Conservation (phyloP, 768 basidiomycete genomes). For the Pisolithus marmoratus region DNA sequence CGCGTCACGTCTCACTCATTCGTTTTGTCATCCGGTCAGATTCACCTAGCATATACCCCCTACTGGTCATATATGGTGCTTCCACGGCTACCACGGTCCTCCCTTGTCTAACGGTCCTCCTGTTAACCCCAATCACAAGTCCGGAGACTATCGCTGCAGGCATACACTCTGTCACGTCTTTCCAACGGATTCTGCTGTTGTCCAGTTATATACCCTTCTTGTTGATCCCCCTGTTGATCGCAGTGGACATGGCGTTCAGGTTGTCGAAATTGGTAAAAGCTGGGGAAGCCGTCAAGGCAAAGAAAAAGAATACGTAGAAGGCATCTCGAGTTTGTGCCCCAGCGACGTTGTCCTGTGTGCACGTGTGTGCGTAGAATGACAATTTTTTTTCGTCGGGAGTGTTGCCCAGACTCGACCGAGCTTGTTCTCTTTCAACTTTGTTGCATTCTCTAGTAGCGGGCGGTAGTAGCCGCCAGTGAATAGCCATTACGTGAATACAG, state of each 20-base stretch:
- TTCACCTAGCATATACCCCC: constrained; percentile 47
- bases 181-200: constrained; percentile 55
- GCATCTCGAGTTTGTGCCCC: too few relatives aligned
- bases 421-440: too few relatives aligned
- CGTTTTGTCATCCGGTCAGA: constrained; percentile 29
- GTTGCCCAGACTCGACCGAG: too few relatives aligned
- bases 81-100: constrained; percentile 75
- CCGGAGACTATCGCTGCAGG: constrained; percentile 23
- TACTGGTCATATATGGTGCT: constrained; percentile 69
- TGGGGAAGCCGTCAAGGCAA: constrained; percentile 13
- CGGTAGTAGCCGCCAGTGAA: too few relatives aligned
- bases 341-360: too few relatives aligned
- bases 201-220: constrained; percentile 75
- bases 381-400: too few relatives aligned
- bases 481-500: too few relatives aligned
- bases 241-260: constrained; percentile 61
- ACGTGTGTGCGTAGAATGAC: too few relatives aligned
- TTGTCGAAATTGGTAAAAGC: constrained; percentile 27
- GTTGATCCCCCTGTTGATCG: constrained; percentile 63
- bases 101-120: constrained; percentile 58
- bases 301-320: constrained; percentile 15
- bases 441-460: too few relatives aligned
- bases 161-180: constrained; percentile 36
- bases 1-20: background rate
- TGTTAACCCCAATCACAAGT: constrained; percentile 46